Percentiles rank a stretch among this genome's conserved stretches.
phyloP scores from a whole-genome alignment of 495 filamentous ascomycete genomes.

The Massariosphaeria phaeospora region DNA sequence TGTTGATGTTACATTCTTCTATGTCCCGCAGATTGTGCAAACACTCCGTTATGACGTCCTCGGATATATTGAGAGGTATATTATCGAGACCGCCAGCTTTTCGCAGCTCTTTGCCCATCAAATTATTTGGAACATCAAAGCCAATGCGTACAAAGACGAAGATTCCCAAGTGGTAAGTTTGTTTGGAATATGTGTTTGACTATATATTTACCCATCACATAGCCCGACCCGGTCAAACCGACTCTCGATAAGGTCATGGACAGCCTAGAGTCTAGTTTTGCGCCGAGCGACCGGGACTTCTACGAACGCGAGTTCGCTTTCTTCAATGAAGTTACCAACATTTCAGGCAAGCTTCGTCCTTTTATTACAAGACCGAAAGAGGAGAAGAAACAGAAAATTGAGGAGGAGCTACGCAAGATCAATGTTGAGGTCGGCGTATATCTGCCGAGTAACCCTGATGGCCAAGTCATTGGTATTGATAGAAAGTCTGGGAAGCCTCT shows the following conservation, averaged over 20 bases:
- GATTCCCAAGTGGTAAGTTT: conserved; percentile 74
- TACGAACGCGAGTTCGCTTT: conserved; percentile 95
- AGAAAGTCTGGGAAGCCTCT: conserved; percentile 94
- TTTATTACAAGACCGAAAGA: conserved; percentile 88
- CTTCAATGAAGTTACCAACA: conserved; percentile 92
- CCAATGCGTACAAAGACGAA: conserved; percentile 96
- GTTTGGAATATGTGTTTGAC: background rate
- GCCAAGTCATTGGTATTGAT: conserved; percentile 94
- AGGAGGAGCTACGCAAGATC: conserved; percentile 95
- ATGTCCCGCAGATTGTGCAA: conserved; percentile 96
- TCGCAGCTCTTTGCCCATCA: conserved; percentile 97
- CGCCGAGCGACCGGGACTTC: conserved; percentile 68
- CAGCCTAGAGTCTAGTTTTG: conserved; percentile 77
- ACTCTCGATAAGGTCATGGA: conserved; percentile 86
- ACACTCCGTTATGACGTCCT: conserved; percentile 90
- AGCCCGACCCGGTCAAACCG: conserved; percentile 91
- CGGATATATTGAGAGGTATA: conserved; percentile 94
- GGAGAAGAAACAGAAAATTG: conserved; percentile 98
- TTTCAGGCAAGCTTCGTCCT: conserved; percentile 92
- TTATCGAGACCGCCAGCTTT: conserved; percentile 89
- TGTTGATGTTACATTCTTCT: conserved; percentile 96
- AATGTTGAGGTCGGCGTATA: conserved; percentile 96
- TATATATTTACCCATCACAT: background rate
- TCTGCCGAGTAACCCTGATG: conserved; percentile 93
- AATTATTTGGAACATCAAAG: conserved; percentile 99